Evolutionary conservation across 371 early-diverging fungal genomes (phyloP), one percentile per base, ranked within the genome.

Genomic region (Basidiobolus meristosporus): DNA sequence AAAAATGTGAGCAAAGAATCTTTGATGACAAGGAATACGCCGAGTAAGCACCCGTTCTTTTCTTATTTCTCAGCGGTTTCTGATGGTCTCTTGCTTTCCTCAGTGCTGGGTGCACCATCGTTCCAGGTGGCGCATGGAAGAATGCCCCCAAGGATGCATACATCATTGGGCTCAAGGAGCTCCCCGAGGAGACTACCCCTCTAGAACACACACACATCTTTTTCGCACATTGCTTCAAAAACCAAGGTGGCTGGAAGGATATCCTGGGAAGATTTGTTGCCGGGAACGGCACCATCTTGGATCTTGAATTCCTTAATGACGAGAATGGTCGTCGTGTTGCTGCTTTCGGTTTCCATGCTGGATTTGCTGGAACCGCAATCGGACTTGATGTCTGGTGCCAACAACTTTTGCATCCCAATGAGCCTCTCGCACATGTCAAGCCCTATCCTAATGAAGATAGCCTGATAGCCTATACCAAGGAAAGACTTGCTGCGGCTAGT

Each of bases 171-270:
- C 72, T 96, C 43, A 96, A 96, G 70, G 97, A 96, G 56, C 71
- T 96, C 21, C 90, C 91, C n/a, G 92, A 91, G 53, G 90, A 90
- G 59, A 59, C 66, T 39, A 68, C 81, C 28, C 86, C 93, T 35
- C 72, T 93, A n/a, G 61, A 70, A n/a, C 92, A 93, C 58, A 73
- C 71, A 18, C 97, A 96, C 60, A 89, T 96, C 55, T 86, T 90
- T 68, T 96, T 96, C 59, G 96, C 93, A 31, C 93, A 96, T 57
- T 92, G 92, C 65, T 96, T 70, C 73, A 96, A 96, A 74, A 61
- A 70, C 44, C 93, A 96, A 61, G 83, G 61, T 41, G 93, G 93
- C 17, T 96, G 92, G 93, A 72, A 73, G 52, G 82, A 91, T 22
- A 65, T 90, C 15, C 57, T 96, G 30, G 59, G 60, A 18, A 70